These are phyloP conservation scores for Arabidopsis lyrata DNA, from an alignment of 441 rosid genomes.

Conservation along the genomic window DNA sequence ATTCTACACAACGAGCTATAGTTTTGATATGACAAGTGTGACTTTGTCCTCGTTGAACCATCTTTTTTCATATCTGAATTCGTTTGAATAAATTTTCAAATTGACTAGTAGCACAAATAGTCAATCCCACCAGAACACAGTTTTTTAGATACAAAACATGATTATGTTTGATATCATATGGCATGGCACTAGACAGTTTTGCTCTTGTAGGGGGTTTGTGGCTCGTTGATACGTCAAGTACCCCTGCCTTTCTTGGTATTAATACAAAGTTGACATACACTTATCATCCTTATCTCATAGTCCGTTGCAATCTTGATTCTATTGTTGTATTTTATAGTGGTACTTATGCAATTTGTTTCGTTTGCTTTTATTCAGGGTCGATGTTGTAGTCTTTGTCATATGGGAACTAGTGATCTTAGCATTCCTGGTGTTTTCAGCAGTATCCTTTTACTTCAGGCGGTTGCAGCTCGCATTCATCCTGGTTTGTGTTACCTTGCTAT, in stretches of 20 bases:
- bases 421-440: slow-evolving; percentile 89
- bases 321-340: neutral
- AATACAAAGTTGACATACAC: neutral
- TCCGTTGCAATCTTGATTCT: neutral
- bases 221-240: neutral
- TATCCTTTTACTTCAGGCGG: slow-evolving; percentile 84
- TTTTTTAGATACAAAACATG: neutral
- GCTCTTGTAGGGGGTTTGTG: neutral
- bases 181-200: neutral
- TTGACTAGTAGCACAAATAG: neutral
- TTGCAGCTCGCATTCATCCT: slow-evolving; percentile 73
- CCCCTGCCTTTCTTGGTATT: neutral
- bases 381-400: slow-evolving; percentile 84
- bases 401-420: slow-evolving; percentile 91
- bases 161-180: neutral
- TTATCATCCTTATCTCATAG: no score
- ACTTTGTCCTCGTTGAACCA: neutral
- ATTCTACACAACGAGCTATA: neutral
- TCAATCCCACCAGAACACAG: neutral
- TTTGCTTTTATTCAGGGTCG: slow-evolving; percentile 71
- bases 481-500: slow-evolving; percentile 67
- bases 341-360: slow-evolving; percentile 9
- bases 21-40: neutral
- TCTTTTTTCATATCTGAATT: slow-evolving; percentile 8
- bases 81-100: neutral